These are phyloP conservation scores for Lumnitzera racemosa DNA, from an alignment of 345 rosid genomes.

Conservation along the genomic window DNA sequence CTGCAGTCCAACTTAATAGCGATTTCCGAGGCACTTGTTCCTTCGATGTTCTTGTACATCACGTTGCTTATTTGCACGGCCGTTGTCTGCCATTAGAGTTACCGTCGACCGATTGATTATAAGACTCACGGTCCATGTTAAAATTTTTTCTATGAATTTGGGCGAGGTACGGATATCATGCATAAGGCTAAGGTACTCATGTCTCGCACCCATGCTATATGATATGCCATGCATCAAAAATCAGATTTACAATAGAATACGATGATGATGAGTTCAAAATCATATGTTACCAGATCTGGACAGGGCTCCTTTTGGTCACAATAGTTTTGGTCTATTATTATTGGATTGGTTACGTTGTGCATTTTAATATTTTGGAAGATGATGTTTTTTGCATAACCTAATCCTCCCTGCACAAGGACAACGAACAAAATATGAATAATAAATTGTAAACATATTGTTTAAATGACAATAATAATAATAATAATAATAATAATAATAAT, in stretches of 20 bases:
- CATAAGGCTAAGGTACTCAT: no score
- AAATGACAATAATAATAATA: neutral
- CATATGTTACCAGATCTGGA: conserved; percentile 39
- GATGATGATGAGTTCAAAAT: no score
- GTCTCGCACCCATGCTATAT: no score
- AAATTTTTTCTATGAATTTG: no score
- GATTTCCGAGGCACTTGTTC: conserved; percentile 66
- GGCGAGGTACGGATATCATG: no score
- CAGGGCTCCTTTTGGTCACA: conserved; percentile 70
- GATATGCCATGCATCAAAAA: no score
- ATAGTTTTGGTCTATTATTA: conserved; percentile 75
- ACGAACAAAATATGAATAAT: neutral
- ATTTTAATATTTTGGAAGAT: conserved; percentile 60
- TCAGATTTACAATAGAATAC: no score
- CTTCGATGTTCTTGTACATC: conserved; percentile 58
- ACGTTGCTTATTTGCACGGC: conserved; percentile 66
- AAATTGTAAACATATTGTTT: neutral
- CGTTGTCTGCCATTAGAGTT: conserved; percentile 26
- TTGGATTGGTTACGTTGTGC: conserved; percentile 70
- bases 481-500: neutral
- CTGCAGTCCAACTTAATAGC: conserved; percentile 68
- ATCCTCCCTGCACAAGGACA: conserved; percentile 59
- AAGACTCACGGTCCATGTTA: no score
- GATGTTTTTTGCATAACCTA: conserved; percentile 72
- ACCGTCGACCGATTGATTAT: neutral